These are phyloP conservation scores for Colletotrichum incanum DNA, from an alignment of 2,329 filamentous ascomycete genomes.

Conservation along the genomic window DNA sequence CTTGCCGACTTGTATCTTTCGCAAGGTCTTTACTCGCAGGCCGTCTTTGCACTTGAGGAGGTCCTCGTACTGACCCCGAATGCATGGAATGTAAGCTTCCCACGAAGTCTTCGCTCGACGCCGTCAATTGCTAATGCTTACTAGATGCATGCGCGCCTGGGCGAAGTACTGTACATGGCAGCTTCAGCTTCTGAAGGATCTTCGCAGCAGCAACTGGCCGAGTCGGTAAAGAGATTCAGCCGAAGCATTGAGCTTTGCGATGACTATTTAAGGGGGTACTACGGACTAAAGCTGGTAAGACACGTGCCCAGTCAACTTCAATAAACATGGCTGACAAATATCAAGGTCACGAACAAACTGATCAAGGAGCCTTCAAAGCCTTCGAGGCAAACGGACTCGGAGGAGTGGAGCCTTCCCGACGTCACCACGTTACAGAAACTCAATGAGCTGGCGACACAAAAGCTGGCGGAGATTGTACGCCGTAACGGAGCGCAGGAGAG, in stretches of 20 bases:
- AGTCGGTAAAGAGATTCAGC: conserved; percentile 88
- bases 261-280: conserved; percentile 92
- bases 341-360: conserved; percentile 66
- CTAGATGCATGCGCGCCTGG: conserved; percentile 89
- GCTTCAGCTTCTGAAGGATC: conserved; percentile 62
- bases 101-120: not conserved
- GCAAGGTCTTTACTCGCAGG: conserved; percentile 85
- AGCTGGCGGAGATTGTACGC: conserved; percentile 83
- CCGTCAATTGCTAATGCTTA: conserved; percentile 21
- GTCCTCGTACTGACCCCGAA: conserved; percentile 89
- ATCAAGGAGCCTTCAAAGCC: conserved; percentile 60
- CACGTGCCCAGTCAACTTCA: not conserved
- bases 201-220: conserved; percentile 71
- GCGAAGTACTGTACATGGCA: conserved; percentile 85
- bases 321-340: conserved; percentile 5
- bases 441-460: conserved; percentile 80
- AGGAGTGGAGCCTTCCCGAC: conserved; percentile 69
- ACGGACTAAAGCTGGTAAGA: conserved; percentile 86
- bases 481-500: conserved; percentile 72
- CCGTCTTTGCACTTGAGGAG: conserved; percentile 91
- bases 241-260: conserved; percentile 95
- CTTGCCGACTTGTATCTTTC: conserved; percentile 88
- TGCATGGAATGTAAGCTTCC: conserved; percentile 87
- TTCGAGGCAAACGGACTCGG: conserved; percentile 63
- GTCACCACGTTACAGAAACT: conserved; percentile 75